Evolutionary conservation across 2,329 filamentous ascomycete species (phyloP).

Genomic region (Microsporum ferrugineum): DNA sequence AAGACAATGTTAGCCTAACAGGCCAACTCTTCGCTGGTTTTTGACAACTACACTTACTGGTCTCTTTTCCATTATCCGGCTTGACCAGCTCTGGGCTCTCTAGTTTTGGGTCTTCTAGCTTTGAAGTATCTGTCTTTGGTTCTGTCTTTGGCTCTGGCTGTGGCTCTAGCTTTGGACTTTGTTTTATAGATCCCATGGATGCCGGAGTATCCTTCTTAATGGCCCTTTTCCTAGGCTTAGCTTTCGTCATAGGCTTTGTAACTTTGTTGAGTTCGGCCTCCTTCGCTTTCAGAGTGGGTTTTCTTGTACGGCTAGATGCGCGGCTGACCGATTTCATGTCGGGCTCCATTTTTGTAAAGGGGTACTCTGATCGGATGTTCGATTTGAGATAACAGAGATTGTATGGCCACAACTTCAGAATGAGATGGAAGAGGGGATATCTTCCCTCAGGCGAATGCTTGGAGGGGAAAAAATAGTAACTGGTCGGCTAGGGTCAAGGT

Average conservation of each 20-base stretch:
- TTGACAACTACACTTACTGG: background rate
- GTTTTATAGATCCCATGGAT: background rate
- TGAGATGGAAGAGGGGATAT: background rate
- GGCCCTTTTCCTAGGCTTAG: conserved; percentile 1
- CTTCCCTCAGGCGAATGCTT: background rate
- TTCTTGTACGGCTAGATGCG: conserved; percentile 21
- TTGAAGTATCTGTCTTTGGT: conserved; percentile 6
- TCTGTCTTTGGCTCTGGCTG: conserved; percentile 9
- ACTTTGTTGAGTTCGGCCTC: conserved; percentile 17
- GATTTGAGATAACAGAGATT: background rate
- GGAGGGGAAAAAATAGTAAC: background rate
- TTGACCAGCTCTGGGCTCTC: conserved; percentile 10
- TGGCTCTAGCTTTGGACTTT: background rate
- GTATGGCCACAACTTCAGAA: background rate
- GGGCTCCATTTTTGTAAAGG: background rate
- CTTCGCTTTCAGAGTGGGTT: conserved; percentile 22
- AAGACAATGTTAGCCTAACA: background rate
- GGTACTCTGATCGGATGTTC: background rate
- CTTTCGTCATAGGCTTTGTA: conserved; percentile 2
- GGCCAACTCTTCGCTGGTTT: too few relatives aligned
- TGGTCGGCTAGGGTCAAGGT: background rate
- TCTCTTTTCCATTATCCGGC: background rate
- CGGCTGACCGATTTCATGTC: conserved; percentile 8
- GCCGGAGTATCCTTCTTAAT: background rate
- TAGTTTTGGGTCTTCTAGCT: conserved; percentile 8